phyloP scores from a whole-genome alignment of 192 early-diverging fungal genomes.

The Gryganskiella cystojenkinii region DNA sequence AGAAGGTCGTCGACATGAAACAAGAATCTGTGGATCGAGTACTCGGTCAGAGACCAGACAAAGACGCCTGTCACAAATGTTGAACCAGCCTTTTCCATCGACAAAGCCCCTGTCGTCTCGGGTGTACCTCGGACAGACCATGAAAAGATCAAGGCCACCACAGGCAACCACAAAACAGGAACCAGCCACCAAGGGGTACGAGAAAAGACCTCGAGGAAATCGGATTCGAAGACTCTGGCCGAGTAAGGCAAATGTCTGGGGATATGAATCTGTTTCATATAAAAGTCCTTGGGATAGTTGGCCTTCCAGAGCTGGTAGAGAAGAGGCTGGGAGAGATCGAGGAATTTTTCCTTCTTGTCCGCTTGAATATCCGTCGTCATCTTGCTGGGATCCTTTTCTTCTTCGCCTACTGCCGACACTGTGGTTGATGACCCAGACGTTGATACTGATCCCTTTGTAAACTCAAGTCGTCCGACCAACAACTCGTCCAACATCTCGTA shows the following conservation, averaged over 20 bases:
- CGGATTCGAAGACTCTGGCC: slow-evolving; percentile 85
- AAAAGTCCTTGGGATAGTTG: slow-evolving; percentile 81
- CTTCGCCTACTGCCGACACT: background rate
- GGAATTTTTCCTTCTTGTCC: slow-evolving; percentile 63
- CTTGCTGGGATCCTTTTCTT: slow-evolving; percentile 2
- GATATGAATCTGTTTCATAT: slow-evolving; percentile 89
- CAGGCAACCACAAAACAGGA: slow-evolving; percentile 85
- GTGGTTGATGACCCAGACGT: background rate
- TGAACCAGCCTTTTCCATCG: slow-evolving; percentile 47
- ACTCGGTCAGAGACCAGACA: slow-evolving; percentile 88
- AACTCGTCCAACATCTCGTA: slow-evolving; percentile 90
- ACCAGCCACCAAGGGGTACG: slow-evolving; percentile 91
- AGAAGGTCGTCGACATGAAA: slow-evolving; percentile 90
- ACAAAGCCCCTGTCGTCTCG: slow-evolving; percentile 36
- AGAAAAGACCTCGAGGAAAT: slow-evolving; percentile 80
- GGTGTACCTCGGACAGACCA: slow-evolving; percentile 47
- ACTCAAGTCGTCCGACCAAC: slow-evolving; percentile 68
- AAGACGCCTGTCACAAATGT: slow-evolving; percentile 75
- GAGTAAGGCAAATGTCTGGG: slow-evolving; percentile 80
- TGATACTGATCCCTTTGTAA: background rate
- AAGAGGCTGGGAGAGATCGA: slow-evolving; percentile 85
- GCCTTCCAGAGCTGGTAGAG: slow-evolving; percentile 79
- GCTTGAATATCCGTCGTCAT: slow-evolving; percentile 26
- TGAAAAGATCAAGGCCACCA: slow-evolving; percentile 58
- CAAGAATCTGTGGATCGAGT: slow-evolving; percentile 88